Conservation (phyloP, 768 basidiomycete genomes). For the Tephrocybe sp. region DNA sequence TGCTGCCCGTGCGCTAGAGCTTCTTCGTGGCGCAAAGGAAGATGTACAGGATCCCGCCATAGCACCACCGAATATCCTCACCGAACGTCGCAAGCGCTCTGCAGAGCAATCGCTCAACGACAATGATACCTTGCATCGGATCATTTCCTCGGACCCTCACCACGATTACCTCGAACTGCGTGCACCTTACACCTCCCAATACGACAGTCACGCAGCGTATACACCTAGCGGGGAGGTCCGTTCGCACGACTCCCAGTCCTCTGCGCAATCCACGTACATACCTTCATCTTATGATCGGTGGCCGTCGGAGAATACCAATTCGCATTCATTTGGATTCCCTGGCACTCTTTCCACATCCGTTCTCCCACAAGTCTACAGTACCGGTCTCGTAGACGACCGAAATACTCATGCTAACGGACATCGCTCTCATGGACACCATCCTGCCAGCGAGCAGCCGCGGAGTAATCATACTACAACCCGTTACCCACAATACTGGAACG, state of each 20-base stretch:
- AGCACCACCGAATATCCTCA: constrained; percentile 19
- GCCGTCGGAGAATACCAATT: constrained; percentile 28
- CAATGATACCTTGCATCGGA: constrained; percentile 1
- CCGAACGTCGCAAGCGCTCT: constrained; percentile 55
- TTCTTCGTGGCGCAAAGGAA: constrained; percentile 64
- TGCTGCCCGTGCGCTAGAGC: constrained; percentile 71
- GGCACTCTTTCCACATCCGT: constrained; percentile 68
- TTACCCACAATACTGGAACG: constrained; percentile 57
- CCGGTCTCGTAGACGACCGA: constrained; percentile 61
- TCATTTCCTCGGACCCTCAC: constrained; percentile 1
- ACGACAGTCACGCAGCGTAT: constrained; percentile 8
- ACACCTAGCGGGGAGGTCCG: constrained; percentile 10
- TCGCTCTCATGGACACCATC: constrained; percentile 7
- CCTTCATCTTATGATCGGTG: constrained; percentile 43
- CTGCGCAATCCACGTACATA: not conserved
- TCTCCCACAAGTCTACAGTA: constrained; percentile 74
- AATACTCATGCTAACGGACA: not conserved
- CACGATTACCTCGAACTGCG: constrained; percentile 20
- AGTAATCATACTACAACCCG: constrained; percentile 24
- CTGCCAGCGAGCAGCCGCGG: constrained; percentile 14
- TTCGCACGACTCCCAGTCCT: not conserved
- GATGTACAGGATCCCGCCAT: constrained; percentile 26
- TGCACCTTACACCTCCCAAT: constrained; percentile 17
- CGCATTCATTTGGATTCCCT: constrained; percentile 34
- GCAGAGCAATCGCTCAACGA: constrained; percentile 53